Percentiles rank a stretch among this genome's conserved stretches.
These are phyloP conservation scores for Citropsis articulata DNA, from an alignment of 345 rosid genomes.

Conservation along the genomic window DNA sequence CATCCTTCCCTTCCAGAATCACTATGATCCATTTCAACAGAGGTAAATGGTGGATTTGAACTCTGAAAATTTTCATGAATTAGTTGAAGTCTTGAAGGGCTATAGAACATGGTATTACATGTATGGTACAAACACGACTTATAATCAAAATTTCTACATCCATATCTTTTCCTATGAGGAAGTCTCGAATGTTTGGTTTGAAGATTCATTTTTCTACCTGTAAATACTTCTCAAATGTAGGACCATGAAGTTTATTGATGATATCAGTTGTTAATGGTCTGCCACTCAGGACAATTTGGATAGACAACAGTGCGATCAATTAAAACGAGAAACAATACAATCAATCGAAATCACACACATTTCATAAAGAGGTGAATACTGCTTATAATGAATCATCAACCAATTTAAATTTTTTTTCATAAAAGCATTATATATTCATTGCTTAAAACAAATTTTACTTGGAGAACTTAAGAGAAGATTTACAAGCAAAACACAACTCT, in stretches of 20 bases:
- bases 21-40: constrained; percentile 98
- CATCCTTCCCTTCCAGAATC: constrained; percentile 99
- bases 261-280: neutral
- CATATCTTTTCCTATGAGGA: neutral
- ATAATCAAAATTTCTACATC: neutral
- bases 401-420: neutral
- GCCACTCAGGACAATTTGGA: neutral
- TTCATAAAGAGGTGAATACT: neutral
- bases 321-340: neutral
- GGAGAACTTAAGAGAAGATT: neutral
- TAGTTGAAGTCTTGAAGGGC: constrained; percentile 22
- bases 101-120: neutral
- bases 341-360: neutral
- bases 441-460: neutral
- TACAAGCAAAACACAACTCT: neutral
- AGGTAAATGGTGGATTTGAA: constrained; percentile 98
- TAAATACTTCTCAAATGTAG: neutral
- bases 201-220: neutral
- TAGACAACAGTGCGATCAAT: neutral
- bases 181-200: neutral
- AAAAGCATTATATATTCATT: neutral
- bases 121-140: neutral
- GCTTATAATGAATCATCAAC: neutral
- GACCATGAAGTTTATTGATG: neutral
- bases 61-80: constrained; percentile 57